Conservation (phyloP, 495 filamentous ascomycete species). For the Tuber magnatum region DNA sequence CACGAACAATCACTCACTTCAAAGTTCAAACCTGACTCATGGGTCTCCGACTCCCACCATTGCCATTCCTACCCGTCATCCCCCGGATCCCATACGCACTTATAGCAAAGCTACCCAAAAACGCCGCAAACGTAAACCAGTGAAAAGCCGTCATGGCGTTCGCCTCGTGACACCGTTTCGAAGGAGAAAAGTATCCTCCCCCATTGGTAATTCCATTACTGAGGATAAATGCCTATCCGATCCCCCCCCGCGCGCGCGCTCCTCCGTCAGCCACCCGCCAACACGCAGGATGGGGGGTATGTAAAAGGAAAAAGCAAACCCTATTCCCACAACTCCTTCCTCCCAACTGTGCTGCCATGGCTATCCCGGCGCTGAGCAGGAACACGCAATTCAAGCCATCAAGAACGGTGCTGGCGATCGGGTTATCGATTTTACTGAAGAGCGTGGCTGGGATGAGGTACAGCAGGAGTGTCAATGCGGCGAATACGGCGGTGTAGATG, state of each 20-base stretch:
- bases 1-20: not conserved
- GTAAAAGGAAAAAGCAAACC: conserved; percentile 4
- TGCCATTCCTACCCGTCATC: not conserved
- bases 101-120: conserved; percentile 24
- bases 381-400: conserved; percentile 34
- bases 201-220: conserved; percentile 36
- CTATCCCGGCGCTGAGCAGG: conserved; percentile 36
- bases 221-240: conserved; percentile 20
- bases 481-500: conserved; percentile 34
- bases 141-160: conserved; percentile 38
- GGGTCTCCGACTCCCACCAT: conserved; percentile 10
- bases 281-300: not conserved
- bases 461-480: conserved; percentile 18
- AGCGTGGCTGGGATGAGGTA: conserved; percentile 34
- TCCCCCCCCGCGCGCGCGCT: too few relatives aligned
- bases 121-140: conserved; percentile 36
- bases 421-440: conserved; percentile 20
- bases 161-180: conserved; percentile 34
- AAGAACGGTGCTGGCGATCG: conserved; percentile 17
- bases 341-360: conserved; percentile 31
- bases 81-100: conserved; percentile 16
- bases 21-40: conserved; percentile 28
- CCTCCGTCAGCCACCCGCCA: not conserved
- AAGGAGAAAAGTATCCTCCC: conserved; percentile 24
- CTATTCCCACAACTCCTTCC: conserved; percentile 18